These are phyloP conservation scores for Clarireedia sp. DNA, from an alignment of 2,329 filamentous ascomycete species.

Conservation along the genomic window DNA sequence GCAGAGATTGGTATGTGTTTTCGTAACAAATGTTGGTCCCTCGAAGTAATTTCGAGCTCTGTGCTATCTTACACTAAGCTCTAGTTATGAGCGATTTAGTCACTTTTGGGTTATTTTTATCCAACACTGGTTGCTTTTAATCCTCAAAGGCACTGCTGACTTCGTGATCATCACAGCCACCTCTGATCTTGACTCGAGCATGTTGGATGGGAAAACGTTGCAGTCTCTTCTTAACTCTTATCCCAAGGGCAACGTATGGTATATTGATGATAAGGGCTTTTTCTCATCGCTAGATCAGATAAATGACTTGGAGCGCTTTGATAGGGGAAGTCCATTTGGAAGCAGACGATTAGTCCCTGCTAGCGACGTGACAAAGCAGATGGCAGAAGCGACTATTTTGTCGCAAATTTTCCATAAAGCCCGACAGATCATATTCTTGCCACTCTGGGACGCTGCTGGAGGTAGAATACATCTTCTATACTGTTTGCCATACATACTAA, in stretches of 20 bases:
- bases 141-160: no score
- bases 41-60: no score
- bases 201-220: constrained; percentile 22
- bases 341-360: constrained; percentile 9
- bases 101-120: no score
- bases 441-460: constrained; percentile 25
- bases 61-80: no score
- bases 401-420: constrained; percentile 23
- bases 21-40: no score
- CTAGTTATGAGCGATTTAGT: no score
- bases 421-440: constrained; percentile 27
- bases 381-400: constrained; percentile 22
- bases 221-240: constrained; percentile 23
- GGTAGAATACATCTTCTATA: constrained; percentile 11
- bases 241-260: constrained; percentile 26
- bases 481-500: no score
- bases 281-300: constrained; percentile 26
- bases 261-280: constrained; percentile 25
- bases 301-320: constrained; percentile 9
- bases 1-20: constrained; percentile 6
- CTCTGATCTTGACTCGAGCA: constrained; percentile 15
- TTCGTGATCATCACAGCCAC: not conserved
- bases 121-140: no score
- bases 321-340: constrained; percentile 5
- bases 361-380: constrained; percentile 15